A percentile compares a stretch with the other conserved stretches of the same genome.
These are phyloP conservation scores for Bullera alba DNA, from an alignment of 768 basidiomycete genomes.

Conservation along the genomic window DNA sequence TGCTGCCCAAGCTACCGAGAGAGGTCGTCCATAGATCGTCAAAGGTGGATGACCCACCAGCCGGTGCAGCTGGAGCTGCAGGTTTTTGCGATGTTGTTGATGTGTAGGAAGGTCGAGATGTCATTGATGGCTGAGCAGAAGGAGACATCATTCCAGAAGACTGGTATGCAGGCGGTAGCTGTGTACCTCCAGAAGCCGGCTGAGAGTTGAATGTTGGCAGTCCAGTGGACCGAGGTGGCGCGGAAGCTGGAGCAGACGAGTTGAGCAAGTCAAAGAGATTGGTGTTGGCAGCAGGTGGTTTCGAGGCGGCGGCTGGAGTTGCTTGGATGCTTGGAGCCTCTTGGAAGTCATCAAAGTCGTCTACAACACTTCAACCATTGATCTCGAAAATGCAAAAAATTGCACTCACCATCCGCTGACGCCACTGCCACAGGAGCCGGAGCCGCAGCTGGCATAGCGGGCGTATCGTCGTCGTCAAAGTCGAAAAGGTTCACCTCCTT, in stretches of 20 bases:
- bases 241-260: constrained; percentile 36
- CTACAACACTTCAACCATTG: constrained; percentile 24
- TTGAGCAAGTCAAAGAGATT: constrained; percentile 46
- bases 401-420: constrained; percentile 37
- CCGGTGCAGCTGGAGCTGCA: constrained; percentile 41
- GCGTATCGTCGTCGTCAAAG: constrained; percentile 62
- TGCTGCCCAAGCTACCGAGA: constrained; percentile 50
- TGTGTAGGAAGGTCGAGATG: constrained; percentile 53
- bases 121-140: neutral
- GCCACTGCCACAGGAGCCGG: constrained; percentile 11
- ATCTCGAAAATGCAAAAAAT: neutral
- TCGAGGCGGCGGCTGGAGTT: constrained; percentile 9
- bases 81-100: constrained; percentile 5
- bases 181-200: too few species aligned
- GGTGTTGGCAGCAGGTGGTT: constrained; percentile 12
- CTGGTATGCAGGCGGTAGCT: too few species aligned
- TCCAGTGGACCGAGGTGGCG: constrained; percentile 14
- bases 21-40: constrained; percentile 86
- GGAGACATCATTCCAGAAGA: neutral
- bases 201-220: constrained; percentile 12
- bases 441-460: constrained; percentile 44
- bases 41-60: constrained; percentile 56
- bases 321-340: constrained; percentile 31
- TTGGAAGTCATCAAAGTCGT: constrained; percentile 52
- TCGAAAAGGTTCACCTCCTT: constrained; percentile 69